These are phyloP conservation scores for Lasiodiplodia hormozganensis DNA, from an alignment of 2,329 filamentous ascomycete species.

Conservation along the genomic window DNA sequence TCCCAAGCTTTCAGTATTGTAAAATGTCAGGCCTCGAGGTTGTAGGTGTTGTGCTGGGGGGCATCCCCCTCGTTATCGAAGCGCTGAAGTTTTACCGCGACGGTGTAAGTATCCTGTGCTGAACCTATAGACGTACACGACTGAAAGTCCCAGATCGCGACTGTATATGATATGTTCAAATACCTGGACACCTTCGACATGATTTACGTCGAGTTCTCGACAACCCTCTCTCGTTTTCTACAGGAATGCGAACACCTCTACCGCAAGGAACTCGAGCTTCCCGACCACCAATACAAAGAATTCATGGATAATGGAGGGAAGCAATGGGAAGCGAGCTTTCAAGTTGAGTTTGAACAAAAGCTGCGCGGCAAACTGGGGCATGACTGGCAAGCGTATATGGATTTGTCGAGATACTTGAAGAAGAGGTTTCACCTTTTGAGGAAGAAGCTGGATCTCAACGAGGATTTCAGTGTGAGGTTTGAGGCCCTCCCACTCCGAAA, in stretches of 20 bases:
- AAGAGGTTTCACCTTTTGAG: neutral
- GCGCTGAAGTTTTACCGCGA: conserved; percentile 30
- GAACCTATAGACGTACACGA: neutral
- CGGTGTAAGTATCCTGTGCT: conserved; percentile 18
- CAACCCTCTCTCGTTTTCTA: neutral
- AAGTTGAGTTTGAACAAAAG: neutral
- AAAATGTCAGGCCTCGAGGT: conserved; percentile 34
- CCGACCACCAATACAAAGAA: neutral
- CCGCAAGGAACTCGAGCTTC: neutral
- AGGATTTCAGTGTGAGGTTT: neutral
- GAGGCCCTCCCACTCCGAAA: too few relatives aligned
- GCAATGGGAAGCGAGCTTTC: neutral
- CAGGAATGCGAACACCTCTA: neutral
- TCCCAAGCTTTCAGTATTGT: too few relatives aligned
- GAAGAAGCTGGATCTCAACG: neutral
- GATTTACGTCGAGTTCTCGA: conserved; percentile 1
- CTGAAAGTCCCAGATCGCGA: neutral
- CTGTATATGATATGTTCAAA: neutral
- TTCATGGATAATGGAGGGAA: neutral
- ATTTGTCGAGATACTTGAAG: neutral
- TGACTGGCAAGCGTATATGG: neutral
- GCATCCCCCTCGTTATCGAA: conserved; percentile 32
- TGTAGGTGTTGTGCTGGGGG: conserved; percentile 32
- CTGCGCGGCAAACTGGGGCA: neutral
- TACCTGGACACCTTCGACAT: neutral